Percentiles rank a stretch among this genome's conserved stretches.
Evolutionary conservation across 202 grass and related monocot genomes (phyloP).

Genomic region (Setaria italica): DNA sequence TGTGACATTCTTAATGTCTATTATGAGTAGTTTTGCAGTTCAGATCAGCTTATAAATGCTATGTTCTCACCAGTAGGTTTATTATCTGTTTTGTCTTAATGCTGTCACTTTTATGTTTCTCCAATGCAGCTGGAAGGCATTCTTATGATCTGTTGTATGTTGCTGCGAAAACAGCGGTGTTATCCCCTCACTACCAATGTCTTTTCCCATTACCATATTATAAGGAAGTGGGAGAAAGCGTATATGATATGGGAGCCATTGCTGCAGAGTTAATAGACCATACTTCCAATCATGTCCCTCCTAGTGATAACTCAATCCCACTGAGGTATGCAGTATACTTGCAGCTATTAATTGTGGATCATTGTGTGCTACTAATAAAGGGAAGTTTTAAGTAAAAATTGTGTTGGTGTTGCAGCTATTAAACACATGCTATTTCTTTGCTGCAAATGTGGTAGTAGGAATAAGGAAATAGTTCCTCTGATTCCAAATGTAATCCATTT

Average conservation of each 20-base stretch:
- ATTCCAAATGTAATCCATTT: slow-evolving; percentile 19
- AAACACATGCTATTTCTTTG: background rate
- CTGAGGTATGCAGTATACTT: slow-evolving; percentile 70
- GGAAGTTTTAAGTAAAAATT: slow-evolving; percentile 16
- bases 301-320: slow-evolving; percentile 49
- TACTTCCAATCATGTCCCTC: slow-evolving; percentile 49
- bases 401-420: background rate
- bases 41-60: background rate
- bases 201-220: slow-evolving; percentile 60
- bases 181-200: slow-evolving; percentile 50
- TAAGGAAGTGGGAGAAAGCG: slow-evolving; percentile 49
- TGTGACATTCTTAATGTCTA: background rate
- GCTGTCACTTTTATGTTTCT: slow-evolving; percentile 35
- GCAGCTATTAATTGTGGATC: background rate
- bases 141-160: slow-evolving; percentile 62
- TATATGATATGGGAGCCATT: slow-evolving; percentile 44
- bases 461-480: slow-evolving; percentile 2
- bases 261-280: slow-evolving; percentile 47
- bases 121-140: slow-evolving; percentile 46
- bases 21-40: background rate
- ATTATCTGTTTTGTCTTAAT: slow-evolving; percentile 6
- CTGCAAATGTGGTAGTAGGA: slow-evolving; percentile 11
- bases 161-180: slow-evolving; percentile 52
- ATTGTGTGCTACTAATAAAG: slow-evolving; percentile 15
- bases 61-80: background rate